Conservation (phyloP, 176 grass and related monocot genomes). For the Lolium rigidum region DNA sequence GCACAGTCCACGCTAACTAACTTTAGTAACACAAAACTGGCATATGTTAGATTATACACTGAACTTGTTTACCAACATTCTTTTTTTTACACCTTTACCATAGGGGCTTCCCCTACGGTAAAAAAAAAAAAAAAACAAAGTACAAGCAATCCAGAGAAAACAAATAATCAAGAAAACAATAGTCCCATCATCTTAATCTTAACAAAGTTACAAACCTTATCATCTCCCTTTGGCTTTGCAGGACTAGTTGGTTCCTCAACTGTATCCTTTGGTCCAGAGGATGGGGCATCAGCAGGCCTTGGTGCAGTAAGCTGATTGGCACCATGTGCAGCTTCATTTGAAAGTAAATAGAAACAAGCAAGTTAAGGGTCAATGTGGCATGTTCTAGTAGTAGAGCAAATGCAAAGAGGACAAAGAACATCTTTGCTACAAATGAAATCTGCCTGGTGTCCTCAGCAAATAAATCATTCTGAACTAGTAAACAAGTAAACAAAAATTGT, state of each 20-base stretch:
- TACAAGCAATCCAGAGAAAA: too few relatives aligned
- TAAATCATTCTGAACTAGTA: not conserved
- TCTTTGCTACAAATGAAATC: conserved; percentile 21
- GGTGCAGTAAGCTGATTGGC: conserved; percentile 32
- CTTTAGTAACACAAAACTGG: too few relatives aligned
- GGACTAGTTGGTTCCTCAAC: conserved; percentile 39
- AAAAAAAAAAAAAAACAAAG: too few relatives aligned
- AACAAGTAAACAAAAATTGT: not conserved
- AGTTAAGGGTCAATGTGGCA: conserved; percentile 3
- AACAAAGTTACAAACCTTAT: conserved; percentile 37
- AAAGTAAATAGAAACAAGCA: conserved; percentile 43
- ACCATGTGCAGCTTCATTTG: conserved; percentile 46
- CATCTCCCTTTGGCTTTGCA: conserved; percentile 44
- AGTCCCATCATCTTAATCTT: not conserved
- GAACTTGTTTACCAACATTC: too few relatives aligned
- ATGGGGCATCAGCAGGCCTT: conserved; percentile 26
- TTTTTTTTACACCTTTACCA: too few relatives aligned
- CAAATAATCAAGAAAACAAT: too few relatives aligned
- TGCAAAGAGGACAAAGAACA: not conserved
- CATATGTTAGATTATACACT: too few relatives aligned
- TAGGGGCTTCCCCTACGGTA: too few relatives aligned
- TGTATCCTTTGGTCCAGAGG: conserved; percentile 29
- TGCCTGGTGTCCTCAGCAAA: not conserved
- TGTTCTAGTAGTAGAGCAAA: not conserved
- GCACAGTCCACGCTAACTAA: too few relatives aligned